phyloP scores from a whole-genome alignment of 176 grass and related monocot genomes.

The Phoenix dactylifera region DNA sequence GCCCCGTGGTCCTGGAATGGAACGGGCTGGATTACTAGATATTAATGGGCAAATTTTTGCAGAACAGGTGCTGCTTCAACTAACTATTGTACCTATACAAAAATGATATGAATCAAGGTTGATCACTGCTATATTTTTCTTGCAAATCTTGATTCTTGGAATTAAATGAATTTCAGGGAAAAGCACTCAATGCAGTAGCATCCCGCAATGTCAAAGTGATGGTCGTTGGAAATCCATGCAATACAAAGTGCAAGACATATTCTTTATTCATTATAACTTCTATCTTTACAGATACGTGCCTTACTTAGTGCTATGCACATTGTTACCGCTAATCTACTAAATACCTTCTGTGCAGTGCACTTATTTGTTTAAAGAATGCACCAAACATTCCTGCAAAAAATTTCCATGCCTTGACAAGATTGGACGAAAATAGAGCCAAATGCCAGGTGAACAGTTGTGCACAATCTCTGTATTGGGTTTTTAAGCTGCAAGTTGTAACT shows the following conservation, averaged over 20 bases:
- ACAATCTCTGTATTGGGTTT: constrained; percentile 5
- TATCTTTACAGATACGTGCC: too few species aligned
- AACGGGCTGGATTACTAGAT: constrained; percentile 73
- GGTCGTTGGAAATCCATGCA: constrained; percentile 93
- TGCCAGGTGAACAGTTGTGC: constrained; percentile 54
- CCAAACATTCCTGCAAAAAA: constrained; percentile 78
- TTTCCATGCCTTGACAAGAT: constrained; percentile 78
- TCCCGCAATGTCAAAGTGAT: constrained; percentile 79
- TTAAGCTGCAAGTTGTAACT: neutral
- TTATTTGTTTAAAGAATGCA: constrained; percentile 96
- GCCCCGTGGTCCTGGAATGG: constrained; percentile 92
- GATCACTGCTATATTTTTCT: too few species aligned
- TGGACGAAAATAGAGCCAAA: constrained; percentile 99
- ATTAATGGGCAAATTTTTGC: constrained; percentile 94
- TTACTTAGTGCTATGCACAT: too few species aligned
- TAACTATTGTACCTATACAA: neutral
- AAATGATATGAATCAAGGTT: neutral
- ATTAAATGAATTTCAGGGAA: constrained; percentile 45
- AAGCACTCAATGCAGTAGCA: constrained; percentile 89
- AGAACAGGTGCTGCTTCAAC: constrained; percentile 50
- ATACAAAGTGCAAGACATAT: constrained; percentile 59
- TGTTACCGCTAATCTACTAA: constrained; percentile 5
- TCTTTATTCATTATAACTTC: too few species aligned
- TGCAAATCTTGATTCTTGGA: neutral
- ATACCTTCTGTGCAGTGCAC: constrained; percentile 42